These are phyloP conservation scores for Galeopsis tetrahit DNA, from an alignment of 257 asterid genomes.

Conservation along the genomic window DNA sequence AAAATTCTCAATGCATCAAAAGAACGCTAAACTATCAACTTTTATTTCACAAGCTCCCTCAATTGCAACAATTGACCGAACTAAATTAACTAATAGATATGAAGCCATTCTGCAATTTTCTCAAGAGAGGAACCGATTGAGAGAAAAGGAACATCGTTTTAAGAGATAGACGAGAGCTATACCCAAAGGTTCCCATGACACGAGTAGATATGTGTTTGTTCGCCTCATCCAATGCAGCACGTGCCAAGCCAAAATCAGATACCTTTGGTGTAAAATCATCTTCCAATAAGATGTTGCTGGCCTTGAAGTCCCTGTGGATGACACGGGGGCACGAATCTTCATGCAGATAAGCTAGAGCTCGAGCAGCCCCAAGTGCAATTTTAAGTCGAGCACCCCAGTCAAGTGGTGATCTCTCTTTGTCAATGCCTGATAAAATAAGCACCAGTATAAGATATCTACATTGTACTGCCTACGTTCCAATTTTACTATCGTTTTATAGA, in stretches of 20 bases:
- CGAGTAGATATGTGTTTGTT: constrained; percentile 88
- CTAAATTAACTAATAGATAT: too few relatives aligned
- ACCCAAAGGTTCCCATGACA: constrained; percentile 99
- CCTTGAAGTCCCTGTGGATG: constrained; percentile 92
- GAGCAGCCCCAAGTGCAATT: constrained; percentile 97
- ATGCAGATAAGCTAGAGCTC: constrained; percentile 91
- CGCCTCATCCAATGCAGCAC: constrained; percentile 79
- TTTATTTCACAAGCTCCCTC: too few relatives aligned
- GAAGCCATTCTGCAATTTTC: too few relatives aligned
- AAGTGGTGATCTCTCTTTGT: constrained; percentile 76
- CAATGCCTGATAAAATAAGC: constrained; percentile 56
- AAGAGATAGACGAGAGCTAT: constrained; percentile 29
- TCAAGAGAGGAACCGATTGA: neutral
- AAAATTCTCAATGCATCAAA: too few relatives aligned
- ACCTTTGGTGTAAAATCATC: constrained; percentile 85
- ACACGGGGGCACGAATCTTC: constrained; percentile 98
- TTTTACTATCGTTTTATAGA: too few relatives aligned
- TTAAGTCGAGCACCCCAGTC: constrained; percentile 85
- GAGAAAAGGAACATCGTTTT: neutral
- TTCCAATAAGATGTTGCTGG: constrained; percentile 92
- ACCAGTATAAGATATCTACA: neutral
- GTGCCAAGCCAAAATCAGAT: constrained; percentile 93
- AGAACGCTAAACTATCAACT: too few relatives aligned
- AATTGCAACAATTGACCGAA: too few relatives aligned
- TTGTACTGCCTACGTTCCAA: neutral